Percentiles rank a stretch among this genome's conserved stretches.
These are phyloP conservation scores for Boletellus sp. DNA, from an alignment of 1,284 basidiomycete species.

Conservation along the genomic window DNA sequence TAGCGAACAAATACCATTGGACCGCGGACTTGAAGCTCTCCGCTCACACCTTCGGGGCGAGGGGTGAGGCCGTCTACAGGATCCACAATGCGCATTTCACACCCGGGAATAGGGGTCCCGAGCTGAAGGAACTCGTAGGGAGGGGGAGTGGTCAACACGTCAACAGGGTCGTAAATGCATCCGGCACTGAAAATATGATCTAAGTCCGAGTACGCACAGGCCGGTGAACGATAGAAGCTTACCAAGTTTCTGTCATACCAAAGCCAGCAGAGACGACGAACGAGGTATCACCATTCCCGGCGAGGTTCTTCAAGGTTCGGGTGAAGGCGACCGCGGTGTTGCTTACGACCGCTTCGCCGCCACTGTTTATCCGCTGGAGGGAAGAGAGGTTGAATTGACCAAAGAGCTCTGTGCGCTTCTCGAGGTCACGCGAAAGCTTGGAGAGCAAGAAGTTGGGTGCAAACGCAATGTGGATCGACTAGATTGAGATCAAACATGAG, in stretches of 20 bases:
- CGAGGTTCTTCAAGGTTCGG: slow-evolving; percentile 32
- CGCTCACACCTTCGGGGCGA: slow-evolving; percentile 29
- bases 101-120: slow-evolving; percentile 24
- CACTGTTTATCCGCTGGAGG: slow-evolving; percentile 30
- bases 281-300: slow-evolving; percentile 24
- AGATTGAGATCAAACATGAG: neutral
- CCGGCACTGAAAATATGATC: slow-evolving; percentile 33
- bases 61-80: slow-evolving; percentile 28
- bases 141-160: slow-evolving; percentile 18
- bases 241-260: slow-evolving; percentile 46
- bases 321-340: slow-evolving; percentile 37
- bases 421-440: slow-evolving; percentile 36
- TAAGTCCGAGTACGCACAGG: neutral
- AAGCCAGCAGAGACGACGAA: slow-evolving; percentile 40
- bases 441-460: slow-evolving; percentile 45
- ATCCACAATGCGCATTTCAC: slow-evolving; percentile 35
- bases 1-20: slow-evolving; percentile 41
- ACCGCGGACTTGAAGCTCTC: slow-evolving; percentile 40
- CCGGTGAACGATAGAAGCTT: neutral
- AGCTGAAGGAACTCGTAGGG: slow-evolving; percentile 30
- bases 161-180: slow-evolving; percentile 34
- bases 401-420: slow-evolving; percentile 21
- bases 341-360: slow-evolving; percentile 40
- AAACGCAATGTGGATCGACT: slow-evolving; percentile 35
- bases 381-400: slow-evolving; percentile 23